Evolutionary conservation across 345 rosid species (phyloP).

Genomic region (Camelina neglecta): DNA sequence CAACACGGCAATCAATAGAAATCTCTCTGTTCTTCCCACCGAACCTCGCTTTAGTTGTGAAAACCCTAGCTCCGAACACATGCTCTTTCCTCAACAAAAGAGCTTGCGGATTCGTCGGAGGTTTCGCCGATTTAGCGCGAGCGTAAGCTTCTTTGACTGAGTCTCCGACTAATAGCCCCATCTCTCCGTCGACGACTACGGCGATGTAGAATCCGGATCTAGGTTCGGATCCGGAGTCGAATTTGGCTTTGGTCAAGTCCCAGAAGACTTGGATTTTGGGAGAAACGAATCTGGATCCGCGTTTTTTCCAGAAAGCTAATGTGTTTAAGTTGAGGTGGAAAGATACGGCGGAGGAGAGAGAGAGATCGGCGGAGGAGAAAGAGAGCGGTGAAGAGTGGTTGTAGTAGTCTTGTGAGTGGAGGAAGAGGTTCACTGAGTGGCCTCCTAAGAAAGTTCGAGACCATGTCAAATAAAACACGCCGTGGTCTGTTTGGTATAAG

Average conservation of each 20-base stretch:
- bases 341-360: conserved; percentile 57
- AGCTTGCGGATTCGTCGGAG: conserved; percentile 49
- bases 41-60: conserved; percentile 66
- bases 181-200: conserved; percentile 70
- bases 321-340: conserved; percentile 77
- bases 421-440: conserved; percentile 77
- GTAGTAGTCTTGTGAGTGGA: conserved; percentile 58
- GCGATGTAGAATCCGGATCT: conserved; percentile 80
- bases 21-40: conserved; percentile 77
- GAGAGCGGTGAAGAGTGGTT: conserved; percentile 48
- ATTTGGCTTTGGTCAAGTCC: conserved; percentile 79
- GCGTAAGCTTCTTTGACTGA: conserved; percentile 59
- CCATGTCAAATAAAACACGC: conserved; percentile 89
- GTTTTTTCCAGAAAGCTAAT: conserved; percentile 76
- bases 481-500: conserved; percentile 76
- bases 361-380: conserved; percentile 47
- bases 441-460: conserved; percentile 78
- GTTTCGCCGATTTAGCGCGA: conserved; percentile 53
- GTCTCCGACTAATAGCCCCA: conserved; percentile 81
- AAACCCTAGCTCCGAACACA: conserved; percentile 68
- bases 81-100: conserved; percentile 82
- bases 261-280: conserved; percentile 63
- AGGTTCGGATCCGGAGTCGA: conserved; percentile 88
- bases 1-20: conserved; percentile 64
- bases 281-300: conserved; percentile 63